Base-by-base conservation (phyloP, 2,329 filamentous ascomycete species). In the Dactylellina drechsleri region DNA sequence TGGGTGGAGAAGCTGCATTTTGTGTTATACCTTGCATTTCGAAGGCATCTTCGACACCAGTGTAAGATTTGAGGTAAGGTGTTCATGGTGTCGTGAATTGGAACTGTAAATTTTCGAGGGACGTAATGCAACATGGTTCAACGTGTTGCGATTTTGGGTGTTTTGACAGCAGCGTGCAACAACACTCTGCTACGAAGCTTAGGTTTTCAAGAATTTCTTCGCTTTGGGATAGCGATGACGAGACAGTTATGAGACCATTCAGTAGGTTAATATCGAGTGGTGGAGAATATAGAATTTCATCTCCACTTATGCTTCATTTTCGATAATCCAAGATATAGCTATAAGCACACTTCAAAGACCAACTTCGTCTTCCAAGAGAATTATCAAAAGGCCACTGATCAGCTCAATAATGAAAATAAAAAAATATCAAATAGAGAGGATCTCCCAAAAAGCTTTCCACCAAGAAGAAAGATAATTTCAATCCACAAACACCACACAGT, bases 401-500 rank as follows among this genome's bases (percentile, higher is more conserved):
- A 23, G 2, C 2, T 23, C 23, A 23, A 23, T 23, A 23, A 23
- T 23, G 23, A 23, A 23, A 36, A 18, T 6, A 5, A n/a, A 16
- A 15, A 26, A 26, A 52, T 4, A 52, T 4, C 16, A 8, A 26
- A 13, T 15, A 20, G n/a, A 16, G 4, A 26, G n/a, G 2, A 40
- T 10, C 26, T 16, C 20, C 15, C 28, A n/a, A 2, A 47, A 45
- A 60, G 5, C 36, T 12, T 2, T 10, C 15, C 5, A 4, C 15
- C 45, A 47, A 60, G 18, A 12, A n/a, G 26, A 47, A 52, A 43
- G 23, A n/a, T 49, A 36, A 2, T 7, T 18, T 75, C 20, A 75
- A 57, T 66, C 61, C 64, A 76, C 62, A 53, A 76, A 72, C 59
- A 66, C 47, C 8, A 77, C 75, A 57, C 75, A 77, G 49, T 77